These are phyloP conservation scores for Hymenoscyphus salicellus DNA, from an alignment of 2,329 filamentous ascomycete species.

Conservation along the genomic window DNA sequence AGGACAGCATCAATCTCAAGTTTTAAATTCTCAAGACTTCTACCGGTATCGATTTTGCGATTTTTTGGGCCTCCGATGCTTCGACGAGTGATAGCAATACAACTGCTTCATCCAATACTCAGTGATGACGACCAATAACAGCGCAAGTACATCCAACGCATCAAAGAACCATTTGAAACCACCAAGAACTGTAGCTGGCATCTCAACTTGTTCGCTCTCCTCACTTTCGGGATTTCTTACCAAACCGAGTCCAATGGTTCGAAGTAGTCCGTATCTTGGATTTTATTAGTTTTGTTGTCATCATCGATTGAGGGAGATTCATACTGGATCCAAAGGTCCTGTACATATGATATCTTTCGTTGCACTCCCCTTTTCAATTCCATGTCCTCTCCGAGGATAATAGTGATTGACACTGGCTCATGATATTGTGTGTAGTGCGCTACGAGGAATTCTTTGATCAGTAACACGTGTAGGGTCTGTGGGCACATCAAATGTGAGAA, in stretches of 20 bases:
- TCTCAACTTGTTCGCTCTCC: background rate
- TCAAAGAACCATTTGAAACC: too few relatives aligned
- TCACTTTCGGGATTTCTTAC: background rate
- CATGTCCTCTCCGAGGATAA: background rate
- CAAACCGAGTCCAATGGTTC: background rate
- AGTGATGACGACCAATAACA: too few relatives aligned
- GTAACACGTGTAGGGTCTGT: background rate
- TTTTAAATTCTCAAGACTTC: too few relatives aligned
- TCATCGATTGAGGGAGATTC: conserved; percentile 5
- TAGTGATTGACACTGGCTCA: background rate
- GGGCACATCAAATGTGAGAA: conserved; percentile 1
- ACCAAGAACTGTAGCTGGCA: background rate
- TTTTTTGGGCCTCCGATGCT: too few relatives aligned
- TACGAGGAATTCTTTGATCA: background rate
- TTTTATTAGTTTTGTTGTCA: conserved; percentile 15
- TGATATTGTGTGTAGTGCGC: conserved; percentile 1
- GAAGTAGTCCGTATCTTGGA: background rate
- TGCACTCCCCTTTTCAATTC: background rate
- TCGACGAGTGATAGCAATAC: too few relatives aligned
- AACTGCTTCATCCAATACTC: too few relatives aligned
- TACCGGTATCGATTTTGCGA: too few relatives aligned
- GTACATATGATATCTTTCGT: background rate
- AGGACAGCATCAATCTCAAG: too few relatives aligned
- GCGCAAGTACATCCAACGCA: too few relatives aligned
- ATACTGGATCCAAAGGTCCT: background rate